phyloP scores from a whole-genome alignment of 495 filamentous ascomycete species.

The Usnea hakonensis region DNA sequence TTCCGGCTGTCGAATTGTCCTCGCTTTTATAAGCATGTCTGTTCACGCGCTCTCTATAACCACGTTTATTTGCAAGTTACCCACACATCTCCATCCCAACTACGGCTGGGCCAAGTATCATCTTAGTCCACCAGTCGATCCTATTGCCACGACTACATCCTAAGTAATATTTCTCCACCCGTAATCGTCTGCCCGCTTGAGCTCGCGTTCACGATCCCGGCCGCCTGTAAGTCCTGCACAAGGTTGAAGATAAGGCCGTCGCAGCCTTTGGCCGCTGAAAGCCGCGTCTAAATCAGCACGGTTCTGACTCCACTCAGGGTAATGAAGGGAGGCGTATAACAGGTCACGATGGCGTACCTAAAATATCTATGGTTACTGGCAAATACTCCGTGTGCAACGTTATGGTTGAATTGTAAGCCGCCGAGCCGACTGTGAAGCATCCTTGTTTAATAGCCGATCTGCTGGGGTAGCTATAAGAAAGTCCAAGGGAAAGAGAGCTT shows the following conservation, averaged over 20 bases:
- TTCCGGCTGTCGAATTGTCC: too few relatives aligned
- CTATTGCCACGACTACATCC: not conserved
- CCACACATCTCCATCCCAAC: too few relatives aligned
- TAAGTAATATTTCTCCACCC: conserved; percentile 20
- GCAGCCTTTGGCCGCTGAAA: conserved; percentile 46
- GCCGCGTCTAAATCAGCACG: not conserved
- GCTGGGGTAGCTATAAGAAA: not conserved
- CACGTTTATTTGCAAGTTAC: too few relatives aligned
- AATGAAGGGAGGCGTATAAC: not conserved
- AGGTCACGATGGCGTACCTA: conserved; percentile 26
- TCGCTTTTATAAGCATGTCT: too few relatives aligned
- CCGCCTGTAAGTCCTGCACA: conserved; percentile 42
- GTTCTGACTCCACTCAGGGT: not conserved
- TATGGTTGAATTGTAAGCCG: conserved; percentile 44
- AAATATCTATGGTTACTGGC: conserved; percentile 51
- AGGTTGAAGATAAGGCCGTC: conserved; percentile 52
- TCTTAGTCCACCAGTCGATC: too few relatives aligned
- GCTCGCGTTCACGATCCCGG: conserved; percentile 43
- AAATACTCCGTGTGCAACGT: conserved; percentile 47
- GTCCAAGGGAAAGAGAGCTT: not conserved
- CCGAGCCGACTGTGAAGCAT: conserved; percentile 38
- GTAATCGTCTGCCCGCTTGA: conserved; percentile 33
- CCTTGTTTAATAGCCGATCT: too few relatives aligned
- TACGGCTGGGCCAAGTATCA: too few relatives aligned
- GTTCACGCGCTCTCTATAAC: too few relatives aligned